A percentile compares a stretch with the other conserved stretches of the same genome.
Conservation (phyloP, 2,329 filamentous ascomycete genomes). For the Calycina herbarum region DNA sequence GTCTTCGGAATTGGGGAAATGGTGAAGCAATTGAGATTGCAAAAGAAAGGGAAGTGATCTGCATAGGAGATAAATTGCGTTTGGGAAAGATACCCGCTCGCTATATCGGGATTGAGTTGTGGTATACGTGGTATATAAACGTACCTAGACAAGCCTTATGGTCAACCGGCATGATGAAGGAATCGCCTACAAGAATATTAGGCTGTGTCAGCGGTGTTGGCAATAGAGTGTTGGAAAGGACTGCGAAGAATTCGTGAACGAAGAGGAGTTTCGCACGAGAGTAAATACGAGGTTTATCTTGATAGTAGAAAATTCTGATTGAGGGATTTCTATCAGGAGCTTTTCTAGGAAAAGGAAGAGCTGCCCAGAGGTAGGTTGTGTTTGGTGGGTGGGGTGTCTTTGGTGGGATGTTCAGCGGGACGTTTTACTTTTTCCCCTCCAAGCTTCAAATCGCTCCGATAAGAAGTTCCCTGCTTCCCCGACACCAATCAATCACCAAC, state of each 20-base stretch:
- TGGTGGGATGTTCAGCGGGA: constrained; percentile 6
- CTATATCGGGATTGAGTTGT: constrained; percentile 18
- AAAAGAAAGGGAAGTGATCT: background rate
- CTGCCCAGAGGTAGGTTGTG: background rate
- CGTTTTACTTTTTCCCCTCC: constrained; percentile 5
- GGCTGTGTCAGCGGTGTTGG: constrained; percentile 25
- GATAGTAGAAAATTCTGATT: background rate
- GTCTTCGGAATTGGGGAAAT: background rate
- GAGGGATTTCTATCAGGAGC: background rate
- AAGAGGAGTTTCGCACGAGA: background rate
- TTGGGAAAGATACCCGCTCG: constrained; percentile 5
- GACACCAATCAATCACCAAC: constrained; percentile 9
- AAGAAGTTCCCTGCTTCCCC: constrained; percentile 3
- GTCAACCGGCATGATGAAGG: constrained; percentile 61
- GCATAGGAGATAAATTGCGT: constrained; percentile 7
- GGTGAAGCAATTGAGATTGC: background rate
- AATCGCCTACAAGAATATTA: constrained; percentile 14
- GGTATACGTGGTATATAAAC: constrained; percentile 39
- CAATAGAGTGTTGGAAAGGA: constrained; percentile 11
- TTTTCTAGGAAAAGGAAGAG: background rate
- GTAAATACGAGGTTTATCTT: background rate
- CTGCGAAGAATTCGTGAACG: background rate
- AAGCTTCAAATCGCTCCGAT: constrained; percentile 4
- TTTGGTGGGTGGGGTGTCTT: constrained; percentile 1
- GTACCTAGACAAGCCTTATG: constrained; percentile 69